Percentiles rank a stretch among this genome's conserved stretches.
phyloP scores from a whole-genome alignment of 2,329 filamentous ascomycete genomes.

The Phialophora macrospora region DNA sequence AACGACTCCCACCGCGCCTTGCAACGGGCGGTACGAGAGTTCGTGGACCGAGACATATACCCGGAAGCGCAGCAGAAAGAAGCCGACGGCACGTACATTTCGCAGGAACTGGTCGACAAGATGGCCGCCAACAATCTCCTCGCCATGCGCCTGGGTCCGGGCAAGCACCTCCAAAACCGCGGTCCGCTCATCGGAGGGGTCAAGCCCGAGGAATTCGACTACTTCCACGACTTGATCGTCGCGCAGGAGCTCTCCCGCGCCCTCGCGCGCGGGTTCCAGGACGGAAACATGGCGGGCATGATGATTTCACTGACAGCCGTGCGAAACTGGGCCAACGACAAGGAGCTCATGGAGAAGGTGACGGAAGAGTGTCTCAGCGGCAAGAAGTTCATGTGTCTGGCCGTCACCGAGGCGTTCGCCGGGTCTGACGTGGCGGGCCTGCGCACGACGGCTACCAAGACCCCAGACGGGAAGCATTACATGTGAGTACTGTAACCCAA shows the following conservation, averaged over 20 bases:
- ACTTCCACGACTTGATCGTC: conserved; percentile 73
- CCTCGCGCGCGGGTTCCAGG: conserved; percentile 79
- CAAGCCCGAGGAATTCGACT: conserved; percentile 75
- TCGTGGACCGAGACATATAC: conserved; percentile 67
- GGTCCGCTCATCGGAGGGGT: conserved; percentile 65
- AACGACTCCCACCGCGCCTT: conserved; percentile 67
- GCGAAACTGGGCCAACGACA: conserved; percentile 70
- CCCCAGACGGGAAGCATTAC: conserved; percentile 67
- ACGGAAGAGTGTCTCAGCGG: conserved; percentile 71
- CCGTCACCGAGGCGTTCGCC: conserved; percentile 77
- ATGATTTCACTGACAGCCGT: conserved; percentile 67
- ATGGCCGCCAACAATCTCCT: conserved; percentile 72
- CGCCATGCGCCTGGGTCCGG: conserved; percentile 69
- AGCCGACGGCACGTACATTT: conserved; percentile 66
- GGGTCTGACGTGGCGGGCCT: conserved; percentile 77
- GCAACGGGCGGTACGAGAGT: conserved; percentile 70
- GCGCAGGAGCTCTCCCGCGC: conserved; percentile 71
- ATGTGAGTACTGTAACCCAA: conserved; percentile 43
- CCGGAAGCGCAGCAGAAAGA: conserved; percentile 73
- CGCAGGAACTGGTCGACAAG: conserved; percentile 65
- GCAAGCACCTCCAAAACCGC: conserved; percentile 67
- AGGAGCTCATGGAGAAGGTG: conserved; percentile 66
- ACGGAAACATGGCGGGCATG: conserved; percentile 74
- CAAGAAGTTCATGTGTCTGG: conserved; percentile 72
- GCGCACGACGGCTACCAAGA: conserved; percentile 68